Evolutionary conservation across 345 rosid species (phyloP), one percentile per base, ranked within the genome.

Genomic region (Geranium brycei): DNA sequence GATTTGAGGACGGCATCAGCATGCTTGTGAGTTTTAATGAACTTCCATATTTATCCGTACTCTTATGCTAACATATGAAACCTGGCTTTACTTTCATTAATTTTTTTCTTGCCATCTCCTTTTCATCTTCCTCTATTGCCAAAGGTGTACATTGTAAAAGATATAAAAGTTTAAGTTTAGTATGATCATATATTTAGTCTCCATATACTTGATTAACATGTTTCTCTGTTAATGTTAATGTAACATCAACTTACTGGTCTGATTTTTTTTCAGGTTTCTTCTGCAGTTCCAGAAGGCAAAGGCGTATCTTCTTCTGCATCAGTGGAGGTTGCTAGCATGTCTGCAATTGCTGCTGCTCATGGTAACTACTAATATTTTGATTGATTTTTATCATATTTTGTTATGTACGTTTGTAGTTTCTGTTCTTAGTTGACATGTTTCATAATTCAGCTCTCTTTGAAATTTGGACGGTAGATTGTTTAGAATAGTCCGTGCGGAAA

Each of bases 231-330:
- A 47, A 47, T 6, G 3, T 8, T 11, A 47, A 47, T 47, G 53
- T 47, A 8, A 2, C 53, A 47, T 47, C 14, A 47, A 47, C 53
- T 47, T 47, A 47, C 53, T 6, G 15, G 11, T 47, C 59, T 31
- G 56, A 38, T 30, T 66, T 66, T 23, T 23, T 17, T 23, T 62
- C 86, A 93, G 99, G 96, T 93, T 73, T 87, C 86, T 68, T 93
- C 97, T 78, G 97, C 89, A 32, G 97, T 93, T 67, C 99, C 99
- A 62, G 97, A 90, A 81, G 99, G 97, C 73, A 93, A 93, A 84
- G 97, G 99, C 67, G 99, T 91, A 62, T 93, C 99, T 67, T 93
- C 99, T 68, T 93, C 99, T 71, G 97, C 99, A 19, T 82, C 99
- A 1, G 87, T 90, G 74, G 99, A 93, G 81, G 97, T 90, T 73